These are phyloP conservation scores for Aspergillus biplanus DNA, from an alignment of 495 filamentous ascomycete genomes.

Conservation along the genomic window DNA sequence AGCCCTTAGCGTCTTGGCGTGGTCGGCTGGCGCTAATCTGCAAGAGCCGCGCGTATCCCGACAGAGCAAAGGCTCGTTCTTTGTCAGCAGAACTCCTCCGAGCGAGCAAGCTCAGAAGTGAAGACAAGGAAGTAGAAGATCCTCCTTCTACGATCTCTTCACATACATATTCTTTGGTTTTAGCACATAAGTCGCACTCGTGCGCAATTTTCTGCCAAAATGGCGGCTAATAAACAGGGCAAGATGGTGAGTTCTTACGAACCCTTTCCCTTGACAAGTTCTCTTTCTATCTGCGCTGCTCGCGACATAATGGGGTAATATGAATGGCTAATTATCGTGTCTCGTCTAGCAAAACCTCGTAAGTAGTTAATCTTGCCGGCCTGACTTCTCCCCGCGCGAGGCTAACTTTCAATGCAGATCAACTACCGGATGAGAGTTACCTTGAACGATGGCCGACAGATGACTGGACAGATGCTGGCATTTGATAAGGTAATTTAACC, in stretches of 20 bases:
- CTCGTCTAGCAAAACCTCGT: slow-evolving; percentile 88
- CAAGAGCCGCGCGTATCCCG: slow-evolving; percentile 30
- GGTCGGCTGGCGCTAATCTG: slow-evolving; percentile 26
- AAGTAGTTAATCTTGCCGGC: slow-evolving; percentile 46
- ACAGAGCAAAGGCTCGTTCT: slow-evolving; percentile 18
- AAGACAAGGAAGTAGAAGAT: slow-evolving; percentile 30
- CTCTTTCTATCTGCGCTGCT: background rate
- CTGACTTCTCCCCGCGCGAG: slow-evolving; percentile 5
- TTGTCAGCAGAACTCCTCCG: slow-evolving; percentile 20
- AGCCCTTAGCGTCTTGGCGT: slow-evolving; percentile 44
- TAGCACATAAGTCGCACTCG: slow-evolving; percentile 65
- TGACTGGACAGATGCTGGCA: slow-evolving; percentile 95
- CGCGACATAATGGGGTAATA: background rate
- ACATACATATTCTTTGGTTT: slow-evolving; percentile 57
- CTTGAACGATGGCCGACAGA: slow-evolving; percentile 91
- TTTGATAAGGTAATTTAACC: slow-evolving; percentile 80
- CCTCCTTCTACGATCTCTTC: slow-evolving; percentile 29
- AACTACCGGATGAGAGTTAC: slow-evolving; percentile 99
- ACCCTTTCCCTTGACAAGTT: slow-evolving; percentile 36
- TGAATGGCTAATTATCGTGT: slow-evolving; percentile 64
- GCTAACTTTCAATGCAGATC: slow-evolving; percentile 66
- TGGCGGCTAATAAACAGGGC: slow-evolving; percentile 91
- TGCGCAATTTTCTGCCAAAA: slow-evolving; percentile 62
- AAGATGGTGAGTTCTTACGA: slow-evolving; percentile 84
- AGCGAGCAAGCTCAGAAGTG: slow-evolving; percentile 27